Percentiles rank a stretch among this genome's conserved stretches.
Evolutionary conservation across 306 rosid genomes (phyloP).

Genomic region (Gleditsia sinensis): DNA sequence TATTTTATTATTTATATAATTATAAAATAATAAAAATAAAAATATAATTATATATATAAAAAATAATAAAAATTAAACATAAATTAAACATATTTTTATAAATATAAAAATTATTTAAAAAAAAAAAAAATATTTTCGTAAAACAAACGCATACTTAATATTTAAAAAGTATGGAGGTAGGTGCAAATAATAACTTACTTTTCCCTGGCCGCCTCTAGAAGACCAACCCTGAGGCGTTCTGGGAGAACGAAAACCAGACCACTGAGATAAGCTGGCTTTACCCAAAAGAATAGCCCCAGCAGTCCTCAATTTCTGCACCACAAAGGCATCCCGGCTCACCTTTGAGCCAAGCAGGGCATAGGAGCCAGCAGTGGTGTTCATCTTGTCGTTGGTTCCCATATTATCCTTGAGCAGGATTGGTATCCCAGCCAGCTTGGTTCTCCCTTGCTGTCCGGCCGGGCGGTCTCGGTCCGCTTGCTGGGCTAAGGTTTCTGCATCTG

Average conservation of each 20-base stretch:
- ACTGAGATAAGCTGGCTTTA: slow-evolving; percentile 51
- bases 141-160: too few relatives aligned
- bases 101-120: too few relatives aligned
- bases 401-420: slow-evolving; percentile 52
- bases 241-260: slow-evolving; percentile 40
- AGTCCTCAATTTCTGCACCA: slow-evolving; percentile 43
- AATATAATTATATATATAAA: too few relatives aligned
- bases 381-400: slow-evolving; percentile 53
- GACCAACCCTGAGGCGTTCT: slow-evolving; percentile 40
- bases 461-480: slow-evolving; percentile 34
- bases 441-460: not conserved
- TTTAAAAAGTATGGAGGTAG: not conserved
- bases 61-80: too few relatives aligned
- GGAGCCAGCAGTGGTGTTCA: slow-evolving; percentile 55
- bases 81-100: too few relatives aligned
- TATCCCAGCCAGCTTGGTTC: slow-evolving; percentile 34
- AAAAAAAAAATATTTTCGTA: too few relatives aligned
- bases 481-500: slow-evolving; percentile 37
- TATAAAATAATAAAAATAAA: too few relatives aligned
- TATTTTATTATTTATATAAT: too few relatives aligned
- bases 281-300: slow-evolving; percentile 51
- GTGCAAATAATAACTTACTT: slow-evolving; percentile 19
- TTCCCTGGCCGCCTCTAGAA: slow-evolving; percentile 48
- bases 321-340: slow-evolving; percentile 44
- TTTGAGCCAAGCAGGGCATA: slow-evolving; percentile 44